A percentile compares a stretch with the other conserved stretches of the same genome.
Evolutionary conservation across 495 filamentous ascomycete species (phyloP).

Genomic region (Pseudoneurospora amorphoporcata): DNA sequence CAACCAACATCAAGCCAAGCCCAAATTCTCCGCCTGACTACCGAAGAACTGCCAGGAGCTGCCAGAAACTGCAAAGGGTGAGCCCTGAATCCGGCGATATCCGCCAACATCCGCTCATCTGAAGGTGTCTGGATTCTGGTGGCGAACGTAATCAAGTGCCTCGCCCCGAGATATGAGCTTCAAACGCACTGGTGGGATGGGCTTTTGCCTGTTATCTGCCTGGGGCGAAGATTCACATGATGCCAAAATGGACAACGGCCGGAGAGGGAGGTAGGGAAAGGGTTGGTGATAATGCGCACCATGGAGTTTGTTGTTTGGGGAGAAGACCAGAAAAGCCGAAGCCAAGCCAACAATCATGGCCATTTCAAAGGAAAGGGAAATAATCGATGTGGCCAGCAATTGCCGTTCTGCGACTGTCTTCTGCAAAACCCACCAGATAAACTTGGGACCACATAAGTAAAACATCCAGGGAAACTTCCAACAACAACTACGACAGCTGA

Average conservation of each 20-base stretch:
- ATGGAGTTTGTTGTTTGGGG: background rate
- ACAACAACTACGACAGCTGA: no score
- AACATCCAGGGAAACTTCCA: no score
- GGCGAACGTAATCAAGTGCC: background rate
- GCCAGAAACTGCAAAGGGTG: background rate
- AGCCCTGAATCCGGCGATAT: background rate
- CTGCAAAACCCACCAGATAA: no score
- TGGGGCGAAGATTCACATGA: background rate
- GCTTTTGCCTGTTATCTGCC: background rate
- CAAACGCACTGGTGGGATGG: background rate
- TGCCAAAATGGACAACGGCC: background rate
- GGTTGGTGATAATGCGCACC: background rate
- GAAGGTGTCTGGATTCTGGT: background rate
- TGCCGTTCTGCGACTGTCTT: no score
- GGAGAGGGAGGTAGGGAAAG: background rate
- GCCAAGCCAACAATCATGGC: background rate
- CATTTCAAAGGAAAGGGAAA: background rate
- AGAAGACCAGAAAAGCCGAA: background rate
- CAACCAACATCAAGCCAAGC: background rate
- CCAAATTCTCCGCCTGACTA: background rate
- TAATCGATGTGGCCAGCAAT: no score
- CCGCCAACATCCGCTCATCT: background rate
- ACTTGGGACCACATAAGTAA: no score
- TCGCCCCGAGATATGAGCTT: background rate
- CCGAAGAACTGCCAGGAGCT: background rate